A percentile compares a stretch with the other conserved stretches of the same genome.
Conservation (phyloP, 441 rosid genomes). For the Monsonia emarginata region DNA sequence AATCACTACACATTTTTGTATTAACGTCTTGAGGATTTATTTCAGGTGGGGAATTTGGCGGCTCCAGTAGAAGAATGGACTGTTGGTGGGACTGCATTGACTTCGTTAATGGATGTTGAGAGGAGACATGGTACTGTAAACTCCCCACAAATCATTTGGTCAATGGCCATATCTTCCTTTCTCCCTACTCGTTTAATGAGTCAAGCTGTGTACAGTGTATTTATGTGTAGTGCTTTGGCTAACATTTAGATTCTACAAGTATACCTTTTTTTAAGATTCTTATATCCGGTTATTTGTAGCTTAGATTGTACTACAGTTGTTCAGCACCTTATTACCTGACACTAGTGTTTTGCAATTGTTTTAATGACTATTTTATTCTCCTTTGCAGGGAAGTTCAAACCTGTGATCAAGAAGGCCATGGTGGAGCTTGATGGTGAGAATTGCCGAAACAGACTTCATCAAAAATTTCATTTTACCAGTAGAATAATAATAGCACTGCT, state of each 20-base stretch:
- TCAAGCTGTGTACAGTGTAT: background rate
- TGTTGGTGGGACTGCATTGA: conserved; percentile 77
- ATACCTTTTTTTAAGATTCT: background rate
- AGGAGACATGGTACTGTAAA: conserved; percentile 80
- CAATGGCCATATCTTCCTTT: background rate
- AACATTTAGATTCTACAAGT: background rate
- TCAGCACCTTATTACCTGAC: background rate
- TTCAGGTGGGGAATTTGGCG: conserved; percentile 74
- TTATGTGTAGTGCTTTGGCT: background rate
- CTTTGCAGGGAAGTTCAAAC: conserved; percentile 74
- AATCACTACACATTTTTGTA: background rate
- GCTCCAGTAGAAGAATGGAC: conserved; percentile 85
- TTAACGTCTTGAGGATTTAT: background rate
- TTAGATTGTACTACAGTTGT: background rate
- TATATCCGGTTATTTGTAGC: background rate
- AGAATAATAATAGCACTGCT: background rate
- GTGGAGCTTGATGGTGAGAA: conserved; percentile 82
- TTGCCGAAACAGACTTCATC: background rate
- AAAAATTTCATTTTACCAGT: background rate
- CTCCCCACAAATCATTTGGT: background rate
- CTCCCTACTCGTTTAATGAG: background rate
- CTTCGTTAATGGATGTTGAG: conserved; percentile 91
- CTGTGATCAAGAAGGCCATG: conserved; percentile 98
- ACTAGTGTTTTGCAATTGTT: background rate
- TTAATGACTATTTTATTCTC: background rate